These are phyloP conservation scores for Nakaseomyces delphensis DNA, from an alignment of 1,139 yeast species.

Conservation along the genomic window DNA sequence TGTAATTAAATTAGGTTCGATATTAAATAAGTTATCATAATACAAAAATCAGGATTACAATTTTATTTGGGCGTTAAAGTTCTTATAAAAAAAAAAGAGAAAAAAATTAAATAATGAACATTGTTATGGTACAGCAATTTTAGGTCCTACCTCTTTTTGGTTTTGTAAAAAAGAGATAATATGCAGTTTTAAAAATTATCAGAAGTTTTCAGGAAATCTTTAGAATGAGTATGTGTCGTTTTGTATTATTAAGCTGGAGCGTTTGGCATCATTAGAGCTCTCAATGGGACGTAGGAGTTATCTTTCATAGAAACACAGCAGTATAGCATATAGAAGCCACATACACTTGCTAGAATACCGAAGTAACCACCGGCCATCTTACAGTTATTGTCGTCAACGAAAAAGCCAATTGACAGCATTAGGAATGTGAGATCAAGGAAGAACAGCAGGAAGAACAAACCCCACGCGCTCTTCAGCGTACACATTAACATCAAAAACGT, in stretches of 20 bases:
- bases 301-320: slow-evolving; percentile 59
- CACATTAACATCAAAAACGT: slow-evolving; percentile 49
- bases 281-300: slow-evolving; percentile 53
- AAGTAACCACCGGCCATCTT: slow-evolving; percentile 65
- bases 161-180: too few relatives aligned
- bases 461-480: slow-evolving; percentile 58
- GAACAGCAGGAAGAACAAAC: slow-evolving; percentile 47
- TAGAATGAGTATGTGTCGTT: too few relatives aligned
- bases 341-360: slow-evolving; percentile 50
- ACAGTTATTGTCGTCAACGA: slow-evolving; percentile 39
- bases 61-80: too few relatives aligned
- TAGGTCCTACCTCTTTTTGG: background rate
- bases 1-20: too few relatives aligned
- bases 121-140: background rate
- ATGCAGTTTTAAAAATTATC: too few relatives aligned
- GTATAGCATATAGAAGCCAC: slow-evolving; percentile 58
- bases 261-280: slow-evolving; percentile 49
- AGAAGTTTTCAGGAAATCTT: too few relatives aligned
- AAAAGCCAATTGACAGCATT: slow-evolving; percentile 48
- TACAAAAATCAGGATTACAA: too few relatives aligned
- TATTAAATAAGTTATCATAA: too few relatives aligned
- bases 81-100: too few relatives aligned
- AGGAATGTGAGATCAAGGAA: slow-evolving; percentile 48
- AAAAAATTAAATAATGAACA: background rate
- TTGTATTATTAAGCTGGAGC: too few relatives aligned